These are phyloP conservation scores for Thalassia testudinum DNA, from an alignment of 116 monocot species.

Conservation along the genomic window DNA sequence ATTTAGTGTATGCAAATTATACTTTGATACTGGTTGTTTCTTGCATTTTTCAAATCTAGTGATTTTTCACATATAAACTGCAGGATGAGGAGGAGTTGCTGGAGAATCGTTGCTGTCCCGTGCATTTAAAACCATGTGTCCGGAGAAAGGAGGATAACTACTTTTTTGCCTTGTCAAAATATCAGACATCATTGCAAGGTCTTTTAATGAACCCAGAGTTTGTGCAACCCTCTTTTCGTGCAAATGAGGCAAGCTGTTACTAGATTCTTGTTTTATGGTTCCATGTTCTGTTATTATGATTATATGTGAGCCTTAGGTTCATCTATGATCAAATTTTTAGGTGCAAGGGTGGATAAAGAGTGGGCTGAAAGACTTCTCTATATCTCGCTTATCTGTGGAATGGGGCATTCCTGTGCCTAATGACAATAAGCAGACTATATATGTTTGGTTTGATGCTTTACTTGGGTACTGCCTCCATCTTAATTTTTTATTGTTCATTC, in stretches of 20 bases:
- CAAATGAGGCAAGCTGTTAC: constrained; percentile 56
- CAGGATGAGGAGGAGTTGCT: constrained; percentile 95
- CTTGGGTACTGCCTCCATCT: constrained; percentile 42
- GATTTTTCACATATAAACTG: constrained; percentile 3
- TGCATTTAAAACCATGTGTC: constrained; percentile 83
- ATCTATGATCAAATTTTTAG: constrained; percentile 17
- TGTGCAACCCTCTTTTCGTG: constrained; percentile 82
- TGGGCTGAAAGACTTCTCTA: constrained; percentile 89
- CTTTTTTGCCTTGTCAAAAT: constrained; percentile 95
- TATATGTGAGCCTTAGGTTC: no score
- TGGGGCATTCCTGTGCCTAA: constrained; percentile 97
- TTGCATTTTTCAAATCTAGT: no score
- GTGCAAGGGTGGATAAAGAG: constrained; percentile 92
- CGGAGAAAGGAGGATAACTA: constrained; percentile 83
- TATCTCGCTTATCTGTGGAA: constrained; percentile 85
- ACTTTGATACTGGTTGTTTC: no score
- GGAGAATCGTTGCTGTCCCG: constrained; percentile 74
- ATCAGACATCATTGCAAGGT: constrained; percentile 73
- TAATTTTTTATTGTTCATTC: not conserved
- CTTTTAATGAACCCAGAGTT: constrained; percentile 59
- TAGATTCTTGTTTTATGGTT: constrained; percentile 2
- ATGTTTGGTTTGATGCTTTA: constrained; percentile 99
- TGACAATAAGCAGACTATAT: constrained; percentile 87
- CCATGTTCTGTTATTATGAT: not conserved
- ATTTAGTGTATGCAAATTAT: no score